phyloP scores from a whole-genome alignment of 257 asterid species.

The Przewalskia tangutica region DNA sequence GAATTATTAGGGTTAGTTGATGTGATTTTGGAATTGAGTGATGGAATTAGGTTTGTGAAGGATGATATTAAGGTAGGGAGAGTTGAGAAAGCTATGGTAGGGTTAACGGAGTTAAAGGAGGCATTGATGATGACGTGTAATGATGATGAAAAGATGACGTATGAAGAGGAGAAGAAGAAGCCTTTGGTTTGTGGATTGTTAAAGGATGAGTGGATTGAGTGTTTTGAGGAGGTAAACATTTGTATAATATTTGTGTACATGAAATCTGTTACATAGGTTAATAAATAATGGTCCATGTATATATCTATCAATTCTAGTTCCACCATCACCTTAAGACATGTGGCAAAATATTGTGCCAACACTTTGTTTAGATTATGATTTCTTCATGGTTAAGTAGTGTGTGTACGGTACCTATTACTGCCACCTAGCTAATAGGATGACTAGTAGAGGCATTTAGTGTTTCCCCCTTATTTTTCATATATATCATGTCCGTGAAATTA shows the following conservation, averaged over 20 bases:
- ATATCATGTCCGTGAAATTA: too few relatives aligned
- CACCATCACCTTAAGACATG: too few relatives aligned
- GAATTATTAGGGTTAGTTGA: conserved; percentile 49
- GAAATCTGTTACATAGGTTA: too few relatives aligned
- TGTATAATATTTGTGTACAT: neutral
- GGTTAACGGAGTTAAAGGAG: conserved; percentile 52
- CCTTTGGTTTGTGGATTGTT: conserved; percentile 53
- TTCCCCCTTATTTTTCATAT: too few relatives aligned
- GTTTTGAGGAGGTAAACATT: conserved; percentile 64
- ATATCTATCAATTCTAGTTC: too few relatives aligned
- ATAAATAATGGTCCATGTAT: too few relatives aligned
- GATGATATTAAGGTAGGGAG: conserved; percentile 40
- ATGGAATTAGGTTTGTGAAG: conserved; percentile 35
- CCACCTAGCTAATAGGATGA: too few relatives aligned
- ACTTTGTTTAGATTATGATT: too few relatives aligned
- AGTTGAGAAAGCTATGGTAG: conserved; percentile 62
- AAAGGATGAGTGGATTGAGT: conserved; percentile 55
- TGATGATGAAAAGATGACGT: conserved; percentile 21
- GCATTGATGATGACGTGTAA: conserved; percentile 43
- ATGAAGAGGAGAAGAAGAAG: conserved; percentile 2
- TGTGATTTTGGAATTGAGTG: conserved; percentile 49
- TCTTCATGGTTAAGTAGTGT: too few relatives aligned
- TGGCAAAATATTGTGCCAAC: too few relatives aligned
- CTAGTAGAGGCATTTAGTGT: too few relatives aligned
- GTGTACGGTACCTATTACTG: too few relatives aligned